Percentiles rank a stretch among this genome's conserved stretches.
Evolutionary conservation across 805 yeast genomes (phyloP).

Genomic region (Suhomyces vadensis): DNA sequence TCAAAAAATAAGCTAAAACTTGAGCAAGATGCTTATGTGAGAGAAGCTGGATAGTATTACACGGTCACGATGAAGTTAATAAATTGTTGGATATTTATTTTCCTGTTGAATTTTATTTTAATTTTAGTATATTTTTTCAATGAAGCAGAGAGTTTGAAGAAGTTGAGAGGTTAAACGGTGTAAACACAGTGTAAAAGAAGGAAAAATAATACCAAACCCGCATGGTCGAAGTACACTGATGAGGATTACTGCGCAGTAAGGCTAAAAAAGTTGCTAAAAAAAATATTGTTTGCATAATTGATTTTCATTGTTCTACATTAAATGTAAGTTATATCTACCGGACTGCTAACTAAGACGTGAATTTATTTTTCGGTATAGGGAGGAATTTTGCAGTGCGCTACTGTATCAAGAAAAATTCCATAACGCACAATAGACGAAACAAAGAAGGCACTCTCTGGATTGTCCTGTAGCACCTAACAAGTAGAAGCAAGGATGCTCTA

Average conservation of each 20-base stretch:
- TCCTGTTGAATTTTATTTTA: no score
- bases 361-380: no score
- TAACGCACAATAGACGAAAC: not conserved
- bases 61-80: not conserved
- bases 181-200: not conserved
- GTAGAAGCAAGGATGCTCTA: not conserved
- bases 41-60: not conserved
- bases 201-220: not conserved
- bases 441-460: not conserved
- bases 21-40: not conserved
- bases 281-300: no score
- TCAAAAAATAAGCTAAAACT: not conserved
- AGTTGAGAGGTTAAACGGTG: not conserved
- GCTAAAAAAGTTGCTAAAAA: no score
- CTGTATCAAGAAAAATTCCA: not conserved
- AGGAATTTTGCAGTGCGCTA: slow-evolving; percentile 2
- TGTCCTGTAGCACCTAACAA: not conserved
- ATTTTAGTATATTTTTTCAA: no score
- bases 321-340: slow-evolving; percentile 1
- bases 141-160: no score
- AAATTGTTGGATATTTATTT: not conserved
- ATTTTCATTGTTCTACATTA: not conserved
- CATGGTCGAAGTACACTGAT: not conserved
- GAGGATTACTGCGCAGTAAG: not conserved
- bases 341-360: not conserved